These are phyloP conservation scores for Gremmenia infestans DNA, from an alignment of 2,329 filamentous ascomycete genomes.

Conservation along the genomic window DNA sequence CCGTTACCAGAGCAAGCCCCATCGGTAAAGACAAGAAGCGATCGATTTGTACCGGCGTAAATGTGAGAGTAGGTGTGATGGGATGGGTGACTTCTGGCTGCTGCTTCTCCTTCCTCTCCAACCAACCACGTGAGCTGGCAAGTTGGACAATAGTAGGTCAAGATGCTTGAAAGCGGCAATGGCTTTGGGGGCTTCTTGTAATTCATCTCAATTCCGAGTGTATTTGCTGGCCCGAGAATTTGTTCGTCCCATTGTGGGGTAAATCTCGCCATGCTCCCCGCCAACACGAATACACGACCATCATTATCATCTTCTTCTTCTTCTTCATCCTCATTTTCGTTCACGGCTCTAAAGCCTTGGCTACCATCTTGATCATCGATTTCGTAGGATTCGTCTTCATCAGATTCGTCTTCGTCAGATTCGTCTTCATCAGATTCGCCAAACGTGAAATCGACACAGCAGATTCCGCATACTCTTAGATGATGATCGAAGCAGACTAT, in stretches of 20 bases:
- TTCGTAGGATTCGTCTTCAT: slow-evolving; percentile 4
- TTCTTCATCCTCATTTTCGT: background rate
- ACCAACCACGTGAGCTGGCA: slow-evolving; percentile 11
- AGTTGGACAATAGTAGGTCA: slow-evolving; percentile 2
- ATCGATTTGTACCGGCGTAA: slow-evolving; percentile 4
- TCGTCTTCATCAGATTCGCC: background rate
- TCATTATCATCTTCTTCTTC: slow-evolving; percentile 1
- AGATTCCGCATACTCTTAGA: background rate
- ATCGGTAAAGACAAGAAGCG: slow-evolving; percentile 9
- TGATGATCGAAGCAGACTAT: slow-evolving; percentile 1
- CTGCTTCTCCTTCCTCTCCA: slow-evolving; percentile 5
- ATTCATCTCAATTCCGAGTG: background rate
- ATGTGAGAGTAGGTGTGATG: slow-evolving; percentile 6
- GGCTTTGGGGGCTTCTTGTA: slow-evolving; percentile 3
- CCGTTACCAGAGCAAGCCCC: slow-evolving; percentile 10
- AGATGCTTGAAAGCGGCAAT: slow-evolving; percentile 3
- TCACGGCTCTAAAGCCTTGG: too few relatives aligned
- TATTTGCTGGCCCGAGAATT: background rate
- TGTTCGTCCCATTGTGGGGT: slow-evolving; percentile 1
- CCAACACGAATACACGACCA: background rate
- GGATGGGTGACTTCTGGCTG: slow-evolving; percentile 6
- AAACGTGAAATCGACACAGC: background rate
- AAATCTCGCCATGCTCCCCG: background rate
- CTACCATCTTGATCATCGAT: background rate
- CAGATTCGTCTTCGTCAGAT: background rate